Conservation (phyloP, 2,329 filamentous ascomycete genomes). For the Aspergillus versicolor region DNA sequence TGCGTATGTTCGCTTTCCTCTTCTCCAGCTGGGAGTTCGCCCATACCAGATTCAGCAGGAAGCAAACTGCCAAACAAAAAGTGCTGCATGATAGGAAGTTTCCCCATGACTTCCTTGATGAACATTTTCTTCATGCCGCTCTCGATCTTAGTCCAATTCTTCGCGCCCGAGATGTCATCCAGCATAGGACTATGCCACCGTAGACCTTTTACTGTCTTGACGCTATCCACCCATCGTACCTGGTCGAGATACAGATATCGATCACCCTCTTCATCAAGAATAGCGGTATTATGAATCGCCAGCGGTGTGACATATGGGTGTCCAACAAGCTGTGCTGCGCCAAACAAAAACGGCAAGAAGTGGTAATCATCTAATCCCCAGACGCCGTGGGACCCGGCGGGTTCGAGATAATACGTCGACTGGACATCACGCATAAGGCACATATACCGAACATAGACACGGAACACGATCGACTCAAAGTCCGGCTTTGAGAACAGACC, state of each 20-base stretch:
- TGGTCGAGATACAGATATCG: slow-evolving; percentile 92
- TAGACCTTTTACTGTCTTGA: slow-evolving; percentile 91
- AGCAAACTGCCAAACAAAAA: slow-evolving; percentile 89
- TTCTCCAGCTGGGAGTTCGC: slow-evolving; percentile 46
- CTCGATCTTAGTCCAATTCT: slow-evolving; percentile 89
- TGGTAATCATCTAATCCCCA: slow-evolving; percentile 98
- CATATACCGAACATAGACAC: slow-evolving; percentile 80
- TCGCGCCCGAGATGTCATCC: slow-evolving; percentile 90
- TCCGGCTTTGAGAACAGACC: slow-evolving; percentile 62
- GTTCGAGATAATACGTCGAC: slow-evolving; percentile 92
- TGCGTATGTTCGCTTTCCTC: slow-evolving; percentile 49
- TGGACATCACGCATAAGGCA: slow-evolving; percentile 84
- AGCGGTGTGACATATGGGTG: slow-evolving; percentile 78
- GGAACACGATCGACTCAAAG: slow-evolving; percentile 72
- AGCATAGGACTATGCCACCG: slow-evolving; percentile 98
- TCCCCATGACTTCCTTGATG: slow-evolving; percentile 83
- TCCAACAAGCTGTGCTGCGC: slow-evolving; percentile 81
- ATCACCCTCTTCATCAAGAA: slow-evolving; percentile 78
- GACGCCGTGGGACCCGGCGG: slow-evolving; percentile 93
- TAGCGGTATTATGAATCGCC: slow-evolving; percentile 82
- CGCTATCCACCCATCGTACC: slow-evolving; percentile 89
- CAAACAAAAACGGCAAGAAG: slow-evolving; percentile 93
- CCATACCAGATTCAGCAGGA: slow-evolving; percentile 78
- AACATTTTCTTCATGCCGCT: slow-evolving; percentile 98
- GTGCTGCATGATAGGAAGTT: slow-evolving; percentile 97